Percentiles rank a stretch among this genome's conserved stretches.
phyloP scores from a whole-genome alignment of 179 eudicot species.

The Drosera spatulata region DNA sequence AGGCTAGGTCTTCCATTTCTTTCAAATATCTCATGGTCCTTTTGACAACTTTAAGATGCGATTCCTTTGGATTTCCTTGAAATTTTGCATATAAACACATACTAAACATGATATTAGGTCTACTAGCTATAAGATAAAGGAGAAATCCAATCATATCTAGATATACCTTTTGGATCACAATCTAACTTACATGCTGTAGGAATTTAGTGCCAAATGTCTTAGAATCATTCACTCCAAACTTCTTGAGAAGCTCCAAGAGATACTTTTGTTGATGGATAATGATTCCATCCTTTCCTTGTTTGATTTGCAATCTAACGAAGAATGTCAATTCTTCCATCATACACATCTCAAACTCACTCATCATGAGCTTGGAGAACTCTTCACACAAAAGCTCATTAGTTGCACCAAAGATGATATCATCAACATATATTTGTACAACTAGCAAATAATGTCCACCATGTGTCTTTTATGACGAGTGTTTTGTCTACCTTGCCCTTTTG shows the following conservation, averaged over 20 bases:
- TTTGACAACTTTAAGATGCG: neutral
- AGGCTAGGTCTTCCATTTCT: neutral
- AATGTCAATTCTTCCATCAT: neutral
- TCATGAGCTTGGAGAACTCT: neutral
- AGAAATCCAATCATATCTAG: neutral
- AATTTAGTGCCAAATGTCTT: neutral
- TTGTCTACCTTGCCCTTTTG: neutral
- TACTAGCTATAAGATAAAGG: neutral
- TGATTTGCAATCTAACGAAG: neutral
- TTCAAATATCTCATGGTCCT: neutral
- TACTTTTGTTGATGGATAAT: neutral
- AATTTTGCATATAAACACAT: neutral
- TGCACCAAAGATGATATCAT: neutral
- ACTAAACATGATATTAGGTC: neutral
- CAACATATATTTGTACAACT: neutral
- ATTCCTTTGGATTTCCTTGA: neutral
- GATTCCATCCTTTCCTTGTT: neutral
- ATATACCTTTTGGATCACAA: neutral
- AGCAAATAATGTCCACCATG: neutral
- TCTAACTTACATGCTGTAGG: neutral
- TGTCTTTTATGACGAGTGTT: too few relatives aligned
- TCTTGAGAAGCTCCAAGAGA: neutral
- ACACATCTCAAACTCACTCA: neutral
- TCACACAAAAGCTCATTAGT: neutral
- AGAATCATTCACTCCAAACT: neutral